phyloP scores from a whole-genome alignment of 306 rosid genomes.

The Quercus cerris region DNA sequence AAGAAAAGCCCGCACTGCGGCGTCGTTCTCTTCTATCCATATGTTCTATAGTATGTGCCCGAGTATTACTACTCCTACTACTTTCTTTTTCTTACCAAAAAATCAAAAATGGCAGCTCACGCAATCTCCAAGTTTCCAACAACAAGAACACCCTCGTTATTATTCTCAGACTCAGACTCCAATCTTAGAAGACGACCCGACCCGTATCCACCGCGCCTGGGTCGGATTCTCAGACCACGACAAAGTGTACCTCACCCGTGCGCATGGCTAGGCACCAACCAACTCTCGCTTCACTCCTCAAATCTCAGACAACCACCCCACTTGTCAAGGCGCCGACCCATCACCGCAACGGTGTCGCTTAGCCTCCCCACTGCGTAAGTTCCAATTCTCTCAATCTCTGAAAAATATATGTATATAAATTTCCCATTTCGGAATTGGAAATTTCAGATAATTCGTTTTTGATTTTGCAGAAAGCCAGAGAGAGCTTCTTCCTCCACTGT shows the following conservation, averaged over 20 bases:
- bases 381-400: neutral
- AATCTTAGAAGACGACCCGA: constrained; percentile 5
- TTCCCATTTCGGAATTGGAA: constrained; percentile 1
- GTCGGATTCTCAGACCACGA: constrained; percentile 15
- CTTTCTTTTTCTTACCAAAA: neutral
- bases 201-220: neutral
- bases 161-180: constrained; percentile 1
- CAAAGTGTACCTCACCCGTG: constrained; percentile 28
- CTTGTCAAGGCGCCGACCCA: constrained; percentile 32
- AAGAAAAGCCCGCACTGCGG: too few relatives aligned
- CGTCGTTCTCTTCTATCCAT: too few relatives aligned
- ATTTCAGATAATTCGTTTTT: constrained; percentile 34
- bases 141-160: neutral
- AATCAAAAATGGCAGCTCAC: constrained; percentile 15
- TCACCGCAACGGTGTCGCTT: constrained; percentile 40
- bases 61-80: too few relatives aligned
- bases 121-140: constrained; percentile 33
- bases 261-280: constrained; percentile 47
- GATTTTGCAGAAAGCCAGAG: constrained; percentile 58
- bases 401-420: neutral
- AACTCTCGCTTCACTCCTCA: constrained; percentile 25
- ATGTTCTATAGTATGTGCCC: too few relatives aligned
- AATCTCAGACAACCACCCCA: constrained; percentile 18
- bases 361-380: constrained; percentile 77
- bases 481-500: constrained; percentile 39